phyloP scores from a whole-genome alignment of 2,329 filamentous ascomycete species.

The Claviceps digitariae region DNA sequence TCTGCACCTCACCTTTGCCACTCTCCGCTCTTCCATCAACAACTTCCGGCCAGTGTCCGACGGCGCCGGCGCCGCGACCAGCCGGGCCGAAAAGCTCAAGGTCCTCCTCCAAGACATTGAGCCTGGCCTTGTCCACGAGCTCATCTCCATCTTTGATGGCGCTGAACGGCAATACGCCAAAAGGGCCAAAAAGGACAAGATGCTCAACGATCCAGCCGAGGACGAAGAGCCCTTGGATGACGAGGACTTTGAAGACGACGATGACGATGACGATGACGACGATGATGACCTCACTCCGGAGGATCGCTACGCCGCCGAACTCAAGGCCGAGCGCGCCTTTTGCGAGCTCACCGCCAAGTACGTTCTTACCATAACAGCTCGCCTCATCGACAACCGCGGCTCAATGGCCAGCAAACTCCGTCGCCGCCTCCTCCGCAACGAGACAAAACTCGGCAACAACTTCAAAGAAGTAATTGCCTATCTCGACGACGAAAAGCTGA shows the following conservation, averaged over 20 bases:
- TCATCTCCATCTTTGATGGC: slow-evolving; percentile 64
- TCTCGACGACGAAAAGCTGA: slow-evolving; percentile 55
- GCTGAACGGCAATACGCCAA: slow-evolving; percentile 69
- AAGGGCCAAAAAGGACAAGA: slow-evolving; percentile 41
- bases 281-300: slow-evolving; percentile 40
- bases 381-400: slow-evolving; percentile 54
- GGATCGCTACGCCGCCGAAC: slow-evolving; percentile 47
- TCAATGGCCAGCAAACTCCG: slow-evolving; percentile 49
- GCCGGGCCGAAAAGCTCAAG: slow-evolving; percentile 19
- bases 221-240: slow-evolving; percentile 62
- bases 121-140: slow-evolving; percentile 46
- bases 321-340: slow-evolving; percentile 71
- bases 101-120: slow-evolving; percentile 55
- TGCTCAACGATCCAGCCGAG: slow-evolving; percentile 49
- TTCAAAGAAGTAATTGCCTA: slow-evolving; percentile 74
- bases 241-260: slow-evolving; percentile 32
- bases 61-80: slow-evolving; percentile 9
- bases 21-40: slow-evolving; percentile 45
- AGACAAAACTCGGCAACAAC: slow-evolving; percentile 65
- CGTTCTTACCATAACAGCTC: slow-evolving; percentile 64
- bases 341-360: slow-evolving; percentile 79
- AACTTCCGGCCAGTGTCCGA: slow-evolving; percentile 18
- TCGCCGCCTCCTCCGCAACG: slow-evolving; percentile 65
- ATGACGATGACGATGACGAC: slow-evolving; percentile 38
- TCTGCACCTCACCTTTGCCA: slow-evolving; percentile 65